A percentile compares a stretch with the other conserved stretches of the same genome.
These are phyloP conservation scores for Arthroderma uncinatum DNA, from an alignment of 2,329 filamentous ascomycete genomes.

Conservation along the genomic window DNA sequence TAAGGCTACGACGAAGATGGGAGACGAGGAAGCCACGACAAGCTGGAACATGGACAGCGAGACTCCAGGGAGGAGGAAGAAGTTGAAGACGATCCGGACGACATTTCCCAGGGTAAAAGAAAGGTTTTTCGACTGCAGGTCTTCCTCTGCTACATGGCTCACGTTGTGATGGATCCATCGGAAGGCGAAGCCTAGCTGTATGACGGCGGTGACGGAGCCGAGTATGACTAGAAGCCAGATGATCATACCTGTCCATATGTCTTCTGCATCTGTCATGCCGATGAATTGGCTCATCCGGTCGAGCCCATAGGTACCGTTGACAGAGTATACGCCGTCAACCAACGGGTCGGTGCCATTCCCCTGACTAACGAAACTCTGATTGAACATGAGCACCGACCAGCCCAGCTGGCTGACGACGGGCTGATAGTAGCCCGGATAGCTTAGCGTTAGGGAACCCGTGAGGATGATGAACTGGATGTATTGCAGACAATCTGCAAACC, in stretches of 20 bases:
- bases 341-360: slow-evolving; percentile 55
- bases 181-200: slow-evolving; percentile 63
- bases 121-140: slow-evolving; percentile 80
- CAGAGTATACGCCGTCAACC: slow-evolving; percentile 75
- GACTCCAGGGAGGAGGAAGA: slow-evolving; percentile 77
- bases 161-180: slow-evolving; percentile 67
- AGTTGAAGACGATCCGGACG: slow-evolving; percentile 82
- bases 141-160: slow-evolving; percentile 65
- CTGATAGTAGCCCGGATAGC: slow-evolving; percentile 90
- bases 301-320: slow-evolving; percentile 67
- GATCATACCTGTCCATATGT: slow-evolving; percentile 92
- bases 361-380: slow-evolving; percentile 70
- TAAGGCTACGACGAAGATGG: slow-evolving; percentile 59
- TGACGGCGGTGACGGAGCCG: slow-evolving; percentile 52
- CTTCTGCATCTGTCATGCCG: slow-evolving; percentile 62
- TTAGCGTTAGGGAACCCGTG: slow-evolving; percentile 73
- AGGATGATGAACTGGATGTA: slow-evolving; percentile 90
- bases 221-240: slow-evolving; percentile 78
- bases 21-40: slow-evolving; percentile 58
- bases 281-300: slow-evolving; percentile 68
- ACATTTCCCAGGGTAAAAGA: slow-evolving; percentile 73
- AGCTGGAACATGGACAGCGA: slow-evolving; percentile 85
- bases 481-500: slow-evolving; percentile 91
- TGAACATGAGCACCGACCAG: slow-evolving; percentile 90
- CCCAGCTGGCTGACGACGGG: slow-evolving; percentile 76